A percentile compares a stretch with the other conserved stretches of the same genome.
Evolutionary conservation across 169 alveolate genomes (phyloP).

Genomic region (Plasmodium knowlesi): DNA sequence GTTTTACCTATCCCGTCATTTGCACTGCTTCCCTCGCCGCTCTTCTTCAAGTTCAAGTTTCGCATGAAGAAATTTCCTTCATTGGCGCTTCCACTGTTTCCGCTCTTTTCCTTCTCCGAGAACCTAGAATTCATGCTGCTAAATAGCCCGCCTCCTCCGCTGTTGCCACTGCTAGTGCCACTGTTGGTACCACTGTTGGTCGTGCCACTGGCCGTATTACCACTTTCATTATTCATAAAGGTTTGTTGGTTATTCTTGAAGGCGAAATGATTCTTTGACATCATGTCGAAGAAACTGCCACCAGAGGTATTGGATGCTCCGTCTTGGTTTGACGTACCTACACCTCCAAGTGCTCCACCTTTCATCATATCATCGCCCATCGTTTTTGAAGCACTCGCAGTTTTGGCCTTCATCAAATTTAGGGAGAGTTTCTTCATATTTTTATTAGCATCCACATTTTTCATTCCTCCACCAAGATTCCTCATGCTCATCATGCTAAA

Average conservation of each 20-base stretch:
- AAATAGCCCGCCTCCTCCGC: neutral
- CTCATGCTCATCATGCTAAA: slow-evolving; percentile 2
- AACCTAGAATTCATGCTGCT: slow-evolving; percentile 29
- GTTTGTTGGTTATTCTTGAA: slow-evolving; percentile 3
- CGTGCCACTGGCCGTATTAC: neutral
- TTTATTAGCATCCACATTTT: slow-evolving; percentile 52
- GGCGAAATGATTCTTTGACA: slow-evolving; percentile 24
- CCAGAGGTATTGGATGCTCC: neutral
- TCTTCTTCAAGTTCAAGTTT: slow-evolving; percentile 11
- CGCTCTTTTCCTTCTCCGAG: neutral
- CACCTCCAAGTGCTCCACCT: neutral
- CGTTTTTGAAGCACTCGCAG: slow-evolving; percentile 1
- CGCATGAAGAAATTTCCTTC: slow-evolving; percentile 30
- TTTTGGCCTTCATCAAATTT: slow-evolving; percentile 36
- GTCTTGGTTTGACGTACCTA: neutral
- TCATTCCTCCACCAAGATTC: slow-evolving; percentile 5
- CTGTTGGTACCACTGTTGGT: too few species aligned
- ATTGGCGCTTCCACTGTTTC: neutral
- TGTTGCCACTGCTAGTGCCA: neutral
- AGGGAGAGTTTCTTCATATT: slow-evolving; percentile 44
- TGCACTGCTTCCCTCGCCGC: neutral
- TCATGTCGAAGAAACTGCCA: slow-evolving; percentile 32
- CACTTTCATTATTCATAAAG: slow-evolving; percentile 9
- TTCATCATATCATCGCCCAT: slow-evolving; percentile 12
- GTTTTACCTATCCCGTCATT: neutral